A percentile compares a stretch with the other conserved stretches of the same genome.
Conservation (phyloP, 345 rosid species). For the Linum lewisii region DNA sequence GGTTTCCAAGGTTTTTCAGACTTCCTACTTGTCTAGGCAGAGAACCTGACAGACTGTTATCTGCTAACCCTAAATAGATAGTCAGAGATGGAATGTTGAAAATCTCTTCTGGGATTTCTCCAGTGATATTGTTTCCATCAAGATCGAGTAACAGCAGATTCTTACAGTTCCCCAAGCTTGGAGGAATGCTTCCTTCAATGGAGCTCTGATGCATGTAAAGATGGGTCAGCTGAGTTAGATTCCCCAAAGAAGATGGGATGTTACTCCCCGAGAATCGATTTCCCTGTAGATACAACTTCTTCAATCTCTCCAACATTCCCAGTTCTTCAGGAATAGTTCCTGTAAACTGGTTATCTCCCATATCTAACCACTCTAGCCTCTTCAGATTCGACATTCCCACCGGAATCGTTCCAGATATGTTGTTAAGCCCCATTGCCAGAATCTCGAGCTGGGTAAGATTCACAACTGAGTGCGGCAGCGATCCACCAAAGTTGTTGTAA, state of each 20-base stretch:
- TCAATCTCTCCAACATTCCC: constrained; percentile 3
- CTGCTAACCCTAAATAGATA: constrained; percentile 2
- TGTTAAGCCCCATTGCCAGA: not conserved
- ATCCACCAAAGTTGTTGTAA: constrained; percentile 8
- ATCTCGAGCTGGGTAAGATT: constrained; percentile 5
- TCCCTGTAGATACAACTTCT: not conserved
- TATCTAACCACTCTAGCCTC: not conserved
- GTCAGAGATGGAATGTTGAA: constrained; percentile 9
- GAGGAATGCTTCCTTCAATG: constrained; percentile 6
- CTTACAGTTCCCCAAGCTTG: constrained; percentile 8
- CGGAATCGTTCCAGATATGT: constrained; percentile 9
- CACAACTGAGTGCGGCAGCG: constrained; percentile 4
- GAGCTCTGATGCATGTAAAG: not conserved
- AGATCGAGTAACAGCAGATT: constrained; percentile 6
- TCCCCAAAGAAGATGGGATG: constrained; percentile 12
- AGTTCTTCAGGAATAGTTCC: constrained; percentile 11
- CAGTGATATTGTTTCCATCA: constrained; percentile 8
- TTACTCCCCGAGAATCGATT: constrained; percentile 7
- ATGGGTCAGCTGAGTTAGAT: constrained; percentile 6
- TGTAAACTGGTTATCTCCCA: not conserved
- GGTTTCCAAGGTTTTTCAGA: constrained; percentile 4
- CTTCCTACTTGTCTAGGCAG: constrained; percentile 9
- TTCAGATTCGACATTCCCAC: constrained; percentile 2
- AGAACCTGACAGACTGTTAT: constrained; percentile 4
- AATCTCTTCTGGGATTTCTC: constrained; percentile 11